These are phyloP conservation scores for Obba rivulosa DNA, from an alignment of 768 basidiomycete species.

Conservation along the genomic window DNA sequence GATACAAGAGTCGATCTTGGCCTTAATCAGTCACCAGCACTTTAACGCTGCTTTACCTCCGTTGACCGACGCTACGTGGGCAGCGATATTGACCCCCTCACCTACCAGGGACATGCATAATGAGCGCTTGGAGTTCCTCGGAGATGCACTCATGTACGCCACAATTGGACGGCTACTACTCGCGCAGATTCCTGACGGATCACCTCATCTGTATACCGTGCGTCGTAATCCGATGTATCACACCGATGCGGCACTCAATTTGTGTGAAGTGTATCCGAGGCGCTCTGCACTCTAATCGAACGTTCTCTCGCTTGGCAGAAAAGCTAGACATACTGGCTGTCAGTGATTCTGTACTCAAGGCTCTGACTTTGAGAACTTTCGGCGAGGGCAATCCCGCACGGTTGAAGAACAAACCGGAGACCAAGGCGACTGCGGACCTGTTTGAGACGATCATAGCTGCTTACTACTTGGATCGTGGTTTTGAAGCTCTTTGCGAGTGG, in stretches of 20 bases:
- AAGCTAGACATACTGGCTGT: conserved; percentile 26
- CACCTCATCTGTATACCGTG: conserved; percentile 24
- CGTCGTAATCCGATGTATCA: conserved; percentile 7
- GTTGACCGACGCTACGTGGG: conserved; percentile 27
- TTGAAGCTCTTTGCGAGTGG: conserved; percentile 33
- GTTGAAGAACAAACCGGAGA: conserved; percentile 9
- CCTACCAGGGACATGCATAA: conserved; percentile 14
- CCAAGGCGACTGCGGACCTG: conserved; percentile 40
- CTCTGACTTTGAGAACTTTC: conserved; percentile 19
- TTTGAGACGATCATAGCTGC: conserved; percentile 44
- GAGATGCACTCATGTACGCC: conserved; percentile 42
- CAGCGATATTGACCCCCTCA: conserved; percentile 15
- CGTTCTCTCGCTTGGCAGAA: conserved; percentile 24
- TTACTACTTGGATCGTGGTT: conserved; percentile 35
- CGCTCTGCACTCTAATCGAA: conserved; percentile 22
- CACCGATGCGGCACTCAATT: conserved; percentile 31
- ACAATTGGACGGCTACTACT: conserved; percentile 36
- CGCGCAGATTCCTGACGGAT: conserved; percentile 20
- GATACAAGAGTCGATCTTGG: conserved; percentile 17
- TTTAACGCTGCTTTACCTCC: conserved; percentile 28
- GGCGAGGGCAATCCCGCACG: conserved; percentile 15
- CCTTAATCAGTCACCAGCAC: conserved; percentile 14
- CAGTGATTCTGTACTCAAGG: conserved; percentile 14
- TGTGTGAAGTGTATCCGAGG: conserved; percentile 19
- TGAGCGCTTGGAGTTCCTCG: conserved; percentile 43